Percentiles rank a stretch among this genome's conserved stretches.
Evolutionary conservation across 352 stramenopile species (phyloP).

Genomic region (Blastocystis sp.): DNA sequence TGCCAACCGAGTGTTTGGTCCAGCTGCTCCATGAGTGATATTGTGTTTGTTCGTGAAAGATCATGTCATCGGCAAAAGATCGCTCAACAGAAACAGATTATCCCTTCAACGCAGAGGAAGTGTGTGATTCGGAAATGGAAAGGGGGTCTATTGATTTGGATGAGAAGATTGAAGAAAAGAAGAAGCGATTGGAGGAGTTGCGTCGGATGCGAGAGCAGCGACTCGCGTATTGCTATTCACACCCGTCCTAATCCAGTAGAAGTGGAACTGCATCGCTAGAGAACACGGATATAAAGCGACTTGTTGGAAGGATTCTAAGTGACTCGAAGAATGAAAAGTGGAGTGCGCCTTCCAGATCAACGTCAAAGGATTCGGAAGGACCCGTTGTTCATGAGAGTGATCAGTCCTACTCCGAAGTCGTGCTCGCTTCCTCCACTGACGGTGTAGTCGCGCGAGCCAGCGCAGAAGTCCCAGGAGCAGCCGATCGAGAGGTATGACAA

Average conservation of each 20-base stretch:
- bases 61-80: too few species aligned
- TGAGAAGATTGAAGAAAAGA: constrained; percentile 58
- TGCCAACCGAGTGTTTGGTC: background rate
- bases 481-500: constrained; percentile 53
- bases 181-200: constrained; percentile 54
- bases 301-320: constrained; percentile 41
- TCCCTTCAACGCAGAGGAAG: too few species aligned
- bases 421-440: background rate
- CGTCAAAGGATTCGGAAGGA: background rate
- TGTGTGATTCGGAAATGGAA: too few species aligned
- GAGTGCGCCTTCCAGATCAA: background rate
- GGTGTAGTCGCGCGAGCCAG: background rate
- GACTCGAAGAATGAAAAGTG: background rate
- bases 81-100: too few species aligned
- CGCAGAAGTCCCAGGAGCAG: background rate
- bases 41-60: background rate
- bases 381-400: background rate
- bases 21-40: background rate
- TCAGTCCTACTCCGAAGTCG: constrained; percentile 23
- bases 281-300: background rate
- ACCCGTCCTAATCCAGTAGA: background rate
- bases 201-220: constrained; percentile 30
- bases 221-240: background rate
- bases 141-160: background rate
- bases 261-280: background rate